These are phyloP conservation scores for Orbilia quercus DNA, from an alignment of 2,329 filamentous ascomycete genomes.

Conservation along the genomic window DNA sequence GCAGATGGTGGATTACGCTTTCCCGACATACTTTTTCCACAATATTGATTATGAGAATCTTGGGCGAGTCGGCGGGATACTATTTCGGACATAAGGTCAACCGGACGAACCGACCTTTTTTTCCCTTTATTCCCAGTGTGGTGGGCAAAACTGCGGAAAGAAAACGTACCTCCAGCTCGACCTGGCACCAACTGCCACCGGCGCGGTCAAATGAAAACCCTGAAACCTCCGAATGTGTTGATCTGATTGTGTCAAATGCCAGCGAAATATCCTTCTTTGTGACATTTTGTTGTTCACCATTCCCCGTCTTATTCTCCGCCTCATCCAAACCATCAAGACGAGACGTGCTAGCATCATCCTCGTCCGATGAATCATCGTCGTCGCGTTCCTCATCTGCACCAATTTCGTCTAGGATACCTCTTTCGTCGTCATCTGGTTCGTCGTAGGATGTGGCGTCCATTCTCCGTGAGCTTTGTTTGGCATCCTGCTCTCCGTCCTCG, in stretches of 20 bases:
- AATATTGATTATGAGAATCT: constrained; percentile 90
- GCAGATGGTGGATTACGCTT: constrained; percentile 87
- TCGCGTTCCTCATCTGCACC: constrained; percentile 69
- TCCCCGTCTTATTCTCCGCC: not conserved
- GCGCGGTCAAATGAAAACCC: constrained; percentile 82
- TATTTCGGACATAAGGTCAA: no score
- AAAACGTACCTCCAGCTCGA: constrained; percentile 73
- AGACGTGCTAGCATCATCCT: constrained; percentile 63
- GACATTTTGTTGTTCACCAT: constrained; percentile 25
- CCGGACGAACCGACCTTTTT: no score
- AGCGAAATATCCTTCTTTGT: constrained; percentile 32
- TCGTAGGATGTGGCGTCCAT: constrained; percentile 85
- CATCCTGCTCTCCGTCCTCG: constrained; percentile 83
- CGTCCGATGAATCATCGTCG: constrained; percentile 69
- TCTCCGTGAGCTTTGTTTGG: constrained; percentile 80
- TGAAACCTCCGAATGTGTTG: constrained; percentile 67
- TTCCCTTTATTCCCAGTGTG: constrained; percentile 60
- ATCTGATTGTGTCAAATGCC: constrained; percentile 37
- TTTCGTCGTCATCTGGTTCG: constrained; percentile 90
- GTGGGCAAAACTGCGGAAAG: not conserved
- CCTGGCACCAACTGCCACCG: constrained; percentile 78
- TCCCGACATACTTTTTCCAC: constrained; percentile 82
- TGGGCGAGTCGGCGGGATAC: constrained; percentile 82
- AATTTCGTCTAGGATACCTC: constrained; percentile 66
- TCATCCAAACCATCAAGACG: constrained; percentile 56